These are phyloP conservation scores for Volutella citrinella DNA, from an alignment of 2,329 filamentous ascomycete species.

Conservation along the genomic window DNA sequence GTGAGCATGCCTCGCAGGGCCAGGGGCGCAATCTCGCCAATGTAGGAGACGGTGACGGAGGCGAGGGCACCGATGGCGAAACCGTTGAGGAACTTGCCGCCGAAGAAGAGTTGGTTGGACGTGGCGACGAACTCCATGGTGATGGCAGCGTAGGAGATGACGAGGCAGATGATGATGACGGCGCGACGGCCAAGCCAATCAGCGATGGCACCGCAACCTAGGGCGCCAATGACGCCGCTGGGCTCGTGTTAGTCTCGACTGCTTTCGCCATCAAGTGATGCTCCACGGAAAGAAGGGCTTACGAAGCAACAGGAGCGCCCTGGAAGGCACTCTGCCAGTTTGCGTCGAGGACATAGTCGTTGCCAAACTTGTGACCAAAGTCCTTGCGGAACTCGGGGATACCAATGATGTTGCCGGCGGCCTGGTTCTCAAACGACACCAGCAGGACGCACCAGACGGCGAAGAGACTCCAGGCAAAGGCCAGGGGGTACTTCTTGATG, in stretches of 20 bases:
- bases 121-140: constrained; percentile 40
- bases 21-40: constrained; percentile 25
- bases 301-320: constrained; percentile 39
- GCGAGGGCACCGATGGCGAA: constrained; percentile 31
- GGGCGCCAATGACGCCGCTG: constrained; percentile 26
- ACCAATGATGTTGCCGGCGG: constrained; percentile 1
- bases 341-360: constrained; percentile 36
- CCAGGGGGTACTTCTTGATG: not conserved
- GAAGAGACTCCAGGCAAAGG: constrained; percentile 1
- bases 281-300: constrained; percentile 3
- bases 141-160: constrained; percentile 35
- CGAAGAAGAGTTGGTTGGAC: constrained; percentile 38
- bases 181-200: constrained; percentile 33
- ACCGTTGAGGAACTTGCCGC: constrained; percentile 41
- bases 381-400: too few relatives aligned
- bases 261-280: not conserved
- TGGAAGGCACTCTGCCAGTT: constrained; percentile 44
- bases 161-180: constrained; percentile 32
- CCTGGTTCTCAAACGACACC: constrained; percentile 2
- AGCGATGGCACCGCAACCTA: constrained; percentile 32
- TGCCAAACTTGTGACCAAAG: constrained; percentile 22
- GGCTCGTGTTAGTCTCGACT: too few relatives aligned
- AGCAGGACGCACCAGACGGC: constrained; percentile 1
- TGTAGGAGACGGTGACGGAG: constrained; percentile 24
- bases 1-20: constrained; percentile 28